Base-by-base conservation (phyloP, 73 alveolate species). In the Paramecium tetraurelia region DNA sequence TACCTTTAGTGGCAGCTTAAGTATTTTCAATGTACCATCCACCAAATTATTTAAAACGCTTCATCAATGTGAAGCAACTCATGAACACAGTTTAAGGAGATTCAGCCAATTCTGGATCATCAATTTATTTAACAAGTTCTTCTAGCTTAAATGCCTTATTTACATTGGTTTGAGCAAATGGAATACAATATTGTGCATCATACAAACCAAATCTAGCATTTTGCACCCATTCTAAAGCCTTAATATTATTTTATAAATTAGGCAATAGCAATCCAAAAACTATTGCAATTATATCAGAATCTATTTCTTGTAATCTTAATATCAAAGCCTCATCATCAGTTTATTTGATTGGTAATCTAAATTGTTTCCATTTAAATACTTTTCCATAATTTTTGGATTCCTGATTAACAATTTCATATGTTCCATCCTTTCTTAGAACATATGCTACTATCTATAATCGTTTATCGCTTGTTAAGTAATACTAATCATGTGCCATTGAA, bases 401-500 rank as follows among this genome's bases (percentile, higher is more conserved):
- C 12, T 21, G 3, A 75, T 75, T 44, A 5, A 80, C 9, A 12
- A 80, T 24, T 80, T 80, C 90, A 48, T 80, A 80, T 40, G 76
- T 71, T 22, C 94, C 94, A 72, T 89, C 92, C 27, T 68, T 70
- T 27, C 35, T 70, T 21, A 71, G 18, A 11, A 72, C 58, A 46
- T 58, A 44, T 9, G 90, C 92, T 3, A 40, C 40, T 16, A 53
- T 59, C 46, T 69, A 46, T 16, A 89, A 89, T 71, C 90, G 43
- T 58, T 70, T 44, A 31, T 89, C 87, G 7, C 75, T 69, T 3
- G 90, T 71, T 71, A 41, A 36, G 53, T 86, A 86, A 72, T 86
- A 84, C 46, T 92, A 87, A 48, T 89, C 92, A 80, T 87, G 93
- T 4, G 96, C 96, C 46, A 93, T 59, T 5, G 94, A 22, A 71